Evolutionary conservation across 2,329 filamentous ascomycete species (phyloP), one percentile per base, ranked within the genome.

Genomic region (Penicillium vulpinum): DNA sequence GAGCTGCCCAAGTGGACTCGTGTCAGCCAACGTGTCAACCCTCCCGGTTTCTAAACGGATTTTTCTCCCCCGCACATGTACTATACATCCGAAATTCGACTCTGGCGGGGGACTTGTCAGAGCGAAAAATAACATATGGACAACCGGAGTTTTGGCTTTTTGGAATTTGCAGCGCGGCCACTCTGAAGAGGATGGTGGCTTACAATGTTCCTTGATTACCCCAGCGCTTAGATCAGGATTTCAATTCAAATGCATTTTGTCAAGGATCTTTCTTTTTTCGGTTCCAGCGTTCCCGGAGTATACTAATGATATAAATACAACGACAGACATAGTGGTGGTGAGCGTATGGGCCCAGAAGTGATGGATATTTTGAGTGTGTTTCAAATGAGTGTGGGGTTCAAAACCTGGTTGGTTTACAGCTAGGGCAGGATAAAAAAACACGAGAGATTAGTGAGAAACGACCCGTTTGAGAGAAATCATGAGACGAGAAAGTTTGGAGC

Each of bases 1-100:
- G 90, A 92, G 75, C 77, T 92, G 51, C 88, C 88, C 55, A 92
- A 97, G 80, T 97, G 93, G 93, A 97, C 93, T 67, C 88, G 92
- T 78, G 88, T 97, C 61, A 96, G 91, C 63, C 93, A 97, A 77
- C 83, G 93, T 77, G 73, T 97, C 74, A 97, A 97, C 77, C 93
- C 93, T 57, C 92, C 93, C 45, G 93, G 93, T 79, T 97, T 93
- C 78, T 97, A 87, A 79, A 52, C 46, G 28, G 36, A 28, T 40
- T 59, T 54, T 29, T 28, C 29, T 48, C 45, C 33, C 52, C 39
- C 47, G 46, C 57, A 58, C 57, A 56, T 73, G 70, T 73, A 73
- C 63, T 62, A 70, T 73, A 74, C 62, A 54, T 62, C 56, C 49
- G 24, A 57, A 40, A 13, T 52, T 58, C 53, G 52, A 54, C 41